Conservation (phyloP, 2,329 filamentous ascomycete species). For the Aspergillus felis region DNA sequence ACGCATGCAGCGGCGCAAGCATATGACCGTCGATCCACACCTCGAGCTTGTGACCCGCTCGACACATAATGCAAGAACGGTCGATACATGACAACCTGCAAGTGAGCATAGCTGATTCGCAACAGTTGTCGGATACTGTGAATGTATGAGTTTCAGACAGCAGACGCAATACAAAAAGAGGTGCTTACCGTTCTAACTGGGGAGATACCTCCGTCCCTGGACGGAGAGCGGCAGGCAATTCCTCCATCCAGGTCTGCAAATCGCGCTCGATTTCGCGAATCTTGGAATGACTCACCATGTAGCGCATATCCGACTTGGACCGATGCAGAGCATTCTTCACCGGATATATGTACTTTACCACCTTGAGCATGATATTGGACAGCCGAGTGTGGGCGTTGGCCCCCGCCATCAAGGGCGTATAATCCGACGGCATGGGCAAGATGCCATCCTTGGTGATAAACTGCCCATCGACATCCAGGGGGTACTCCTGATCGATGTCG, state of each 20-base stretch:
- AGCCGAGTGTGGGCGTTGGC: conserved; percentile 59
- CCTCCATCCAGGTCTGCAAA: conserved; percentile 60
- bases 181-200: conserved; percentile 70
- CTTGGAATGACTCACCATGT: conserved; percentile 60
- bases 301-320: conserved; percentile 50
- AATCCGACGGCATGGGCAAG: conserved; percentile 51
- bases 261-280: conserved; percentile 63
- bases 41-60: conserved; percentile 44
- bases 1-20: conserved; percentile 64
- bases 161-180: conserved; percentile 3
- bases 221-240: conserved; percentile 70
- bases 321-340: conserved; percentile 50
- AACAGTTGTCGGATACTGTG: conserved; percentile 56
- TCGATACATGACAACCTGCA: conserved; percentile 62
- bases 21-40: conserved; percentile 59
- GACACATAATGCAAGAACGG: conserved; percentile 64
- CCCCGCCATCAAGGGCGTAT: conserved; percentile 55
- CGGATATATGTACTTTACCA: conserved; percentile 62
- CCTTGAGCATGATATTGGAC: conserved; percentile 56
- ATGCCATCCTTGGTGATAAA: conserved; percentile 46
- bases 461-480: conserved; percentile 44
- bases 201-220: conserved; percentile 73
- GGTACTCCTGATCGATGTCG: conserved; percentile 49
- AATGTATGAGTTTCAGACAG: background rate
- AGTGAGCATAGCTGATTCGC: conserved; percentile 60